Percentiles rank a stretch among this genome's conserved stretches.
phyloP scores from a whole-genome alignment of 768 basidiomycete species.

The Boletales sp. region DNA sequence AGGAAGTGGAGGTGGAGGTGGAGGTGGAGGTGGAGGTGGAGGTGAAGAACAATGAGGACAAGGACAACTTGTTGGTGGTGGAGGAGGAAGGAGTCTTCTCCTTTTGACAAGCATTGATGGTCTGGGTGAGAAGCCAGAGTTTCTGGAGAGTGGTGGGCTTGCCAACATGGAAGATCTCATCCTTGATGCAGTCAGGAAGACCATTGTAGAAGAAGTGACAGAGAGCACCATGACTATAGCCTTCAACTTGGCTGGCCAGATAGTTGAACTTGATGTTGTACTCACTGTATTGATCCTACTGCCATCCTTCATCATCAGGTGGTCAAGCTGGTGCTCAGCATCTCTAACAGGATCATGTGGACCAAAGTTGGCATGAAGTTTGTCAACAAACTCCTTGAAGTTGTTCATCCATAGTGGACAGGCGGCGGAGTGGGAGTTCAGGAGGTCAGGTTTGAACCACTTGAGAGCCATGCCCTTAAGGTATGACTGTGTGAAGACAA shows the following conservation, averaged over 20 bases:
- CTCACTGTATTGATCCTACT: not conserved
- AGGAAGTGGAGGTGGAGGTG: not conserved
- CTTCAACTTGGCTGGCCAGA: slow-evolving; percentile 1
- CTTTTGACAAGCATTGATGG: not conserved
- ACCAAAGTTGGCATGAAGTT: not conserved
- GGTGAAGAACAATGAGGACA: not conserved
- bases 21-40: no score
- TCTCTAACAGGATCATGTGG: not conserved
- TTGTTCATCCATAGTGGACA: not conserved
- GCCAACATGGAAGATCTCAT: not conserved
- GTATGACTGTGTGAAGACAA: not conserved
- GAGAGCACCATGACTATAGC: not conserved
- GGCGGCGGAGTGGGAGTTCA: not conserved
- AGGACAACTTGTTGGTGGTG: no score
- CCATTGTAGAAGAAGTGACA: slow-evolving; percentile 8
- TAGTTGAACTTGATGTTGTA: not conserved
- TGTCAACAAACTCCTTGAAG: not conserved
- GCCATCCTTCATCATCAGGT: not conserved
- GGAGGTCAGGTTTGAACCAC: not conserved
- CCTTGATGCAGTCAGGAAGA: slow-evolving; percentile 2
- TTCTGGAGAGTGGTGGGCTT: not conserved
- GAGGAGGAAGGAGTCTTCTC: not conserved
- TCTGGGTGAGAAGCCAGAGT: not conserved
- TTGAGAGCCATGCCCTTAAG: not conserved
- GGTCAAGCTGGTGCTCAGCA: not conserved